Conservation (phyloP, 2,329 filamentous ascomycete genomes). For the Neurospora sp. region DNA sequence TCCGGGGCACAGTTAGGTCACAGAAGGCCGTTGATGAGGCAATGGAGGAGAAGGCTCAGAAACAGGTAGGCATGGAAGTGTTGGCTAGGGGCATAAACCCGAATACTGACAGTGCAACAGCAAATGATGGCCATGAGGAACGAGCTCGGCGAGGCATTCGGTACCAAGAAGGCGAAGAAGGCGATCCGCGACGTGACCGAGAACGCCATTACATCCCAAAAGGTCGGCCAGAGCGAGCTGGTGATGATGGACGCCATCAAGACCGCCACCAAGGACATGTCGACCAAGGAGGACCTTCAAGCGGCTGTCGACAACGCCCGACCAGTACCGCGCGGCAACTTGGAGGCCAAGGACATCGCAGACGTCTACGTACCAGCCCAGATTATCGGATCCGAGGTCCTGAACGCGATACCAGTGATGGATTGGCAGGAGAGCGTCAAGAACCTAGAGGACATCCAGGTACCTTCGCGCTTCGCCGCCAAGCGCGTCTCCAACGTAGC, state of each 20-base stretch:
- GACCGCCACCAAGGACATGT: constrained; percentile 53
- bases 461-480: constrained; percentile 56
- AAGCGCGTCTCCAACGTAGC: constrained; percentile 46
- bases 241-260: constrained; percentile 57
- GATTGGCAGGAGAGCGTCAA: constrained; percentile 65
- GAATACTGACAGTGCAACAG: not conserved
- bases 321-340: constrained; percentile 62
- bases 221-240: constrained; percentile 44
- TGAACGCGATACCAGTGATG: constrained; percentile 58
- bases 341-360: constrained; percentile 54
- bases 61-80: constrained; percentile 24
- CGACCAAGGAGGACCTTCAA: constrained; percentile 56
- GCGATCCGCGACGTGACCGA: constrained; percentile 58
- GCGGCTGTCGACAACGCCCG: constrained; percentile 57
- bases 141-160: constrained; percentile 68
- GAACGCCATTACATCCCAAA: constrained; percentile 56
- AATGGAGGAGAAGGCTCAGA: constrained; percentile 26
- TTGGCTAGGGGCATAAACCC: not conserved
- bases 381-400: constrained; percentile 58
- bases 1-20: constrained; percentile 47
- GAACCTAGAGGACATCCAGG: constrained; percentile 44
- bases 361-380: constrained; percentile 62
- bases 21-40: constrained; percentile 42
- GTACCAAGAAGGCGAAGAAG: constrained; percentile 79
- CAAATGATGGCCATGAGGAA: constrained; percentile 50